phyloP scores from a whole-genome alignment of 768 basidiomycete genomes.

The Boletus vermiculosoides region DNA sequence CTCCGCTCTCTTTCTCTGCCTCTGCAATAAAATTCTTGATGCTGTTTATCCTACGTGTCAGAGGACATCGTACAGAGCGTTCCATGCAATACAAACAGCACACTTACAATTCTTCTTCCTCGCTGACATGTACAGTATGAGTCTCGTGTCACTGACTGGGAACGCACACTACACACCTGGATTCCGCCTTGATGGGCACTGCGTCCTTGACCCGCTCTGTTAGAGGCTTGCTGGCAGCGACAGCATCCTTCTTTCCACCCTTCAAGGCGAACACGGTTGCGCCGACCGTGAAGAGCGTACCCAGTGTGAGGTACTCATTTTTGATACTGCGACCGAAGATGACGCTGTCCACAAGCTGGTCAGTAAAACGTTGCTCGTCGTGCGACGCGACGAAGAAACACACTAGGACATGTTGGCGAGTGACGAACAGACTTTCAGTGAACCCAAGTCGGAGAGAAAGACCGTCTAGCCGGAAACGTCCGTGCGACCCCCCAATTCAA shows the following conservation, averaged over 20 bases:
- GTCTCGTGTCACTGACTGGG: neutral
- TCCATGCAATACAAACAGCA: constrained; percentile 5
- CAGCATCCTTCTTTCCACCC: constrained; percentile 51
- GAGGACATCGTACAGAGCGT: constrained; percentile 32
- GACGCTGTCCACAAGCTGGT: constrained; percentile 43
- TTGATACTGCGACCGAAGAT: constrained; percentile 79
- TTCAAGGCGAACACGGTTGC: constrained; percentile 52
- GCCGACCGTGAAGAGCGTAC: constrained; percentile 59
- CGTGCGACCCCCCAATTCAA: constrained; percentile 22
- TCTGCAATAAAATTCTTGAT: constrained; percentile 79
- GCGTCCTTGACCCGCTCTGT: constrained; percentile 58
- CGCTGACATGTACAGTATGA: constrained; percentile 44
- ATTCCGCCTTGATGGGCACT: constrained; percentile 63
- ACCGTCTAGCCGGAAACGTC: constrained; percentile 16
- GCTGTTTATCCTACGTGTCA: constrained; percentile 57
- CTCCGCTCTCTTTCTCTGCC: constrained; percentile 73
- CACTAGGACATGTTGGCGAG: constrained; percentile 48
- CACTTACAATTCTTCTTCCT: constrained; percentile 84
- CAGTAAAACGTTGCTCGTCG: constrained; percentile 3
- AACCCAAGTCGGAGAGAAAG: neutral
- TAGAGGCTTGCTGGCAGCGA: constrained; percentile 42
- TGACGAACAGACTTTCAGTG: neutral
- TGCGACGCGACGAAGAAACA: constrained; percentile 15
- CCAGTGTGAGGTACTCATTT: constrained; percentile 77
- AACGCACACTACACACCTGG: constrained; percentile 52